Conservation (phyloP, 2,329 filamentous ascomycete genomes). For the Colletotrichum sp. region DNA sequence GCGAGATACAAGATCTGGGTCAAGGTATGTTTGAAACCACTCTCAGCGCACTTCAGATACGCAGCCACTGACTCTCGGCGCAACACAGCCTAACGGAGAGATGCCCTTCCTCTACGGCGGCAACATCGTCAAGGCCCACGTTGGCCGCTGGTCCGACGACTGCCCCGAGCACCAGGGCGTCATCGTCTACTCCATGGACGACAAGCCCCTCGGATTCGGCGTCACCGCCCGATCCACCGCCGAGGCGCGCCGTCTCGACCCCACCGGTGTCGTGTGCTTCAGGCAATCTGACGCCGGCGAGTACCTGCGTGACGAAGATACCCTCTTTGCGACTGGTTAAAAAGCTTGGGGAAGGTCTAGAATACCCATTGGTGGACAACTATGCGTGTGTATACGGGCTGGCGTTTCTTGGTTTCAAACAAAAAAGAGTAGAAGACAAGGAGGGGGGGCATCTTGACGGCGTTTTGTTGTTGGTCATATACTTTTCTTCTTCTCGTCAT, state of each 20-base stretch:
- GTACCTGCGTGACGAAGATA: constrained; percentile 85
- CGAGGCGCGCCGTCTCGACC: constrained; percentile 83
- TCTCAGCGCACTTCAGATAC: no score
- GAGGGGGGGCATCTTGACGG: constrained; percentile 17
- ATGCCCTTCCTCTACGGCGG: constrained; percentile 98
- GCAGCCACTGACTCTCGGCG: background rate
- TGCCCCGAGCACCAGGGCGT: constrained; percentile 93
- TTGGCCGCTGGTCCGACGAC: constrained; percentile 87
- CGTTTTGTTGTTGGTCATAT: constrained; percentile 17
- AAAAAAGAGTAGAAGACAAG: constrained; percentile 12
- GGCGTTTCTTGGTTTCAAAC: constrained; percentile 12
- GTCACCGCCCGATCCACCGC: constrained; percentile 87
- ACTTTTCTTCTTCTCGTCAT: background rate
- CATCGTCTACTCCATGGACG: constrained; percentile 89
- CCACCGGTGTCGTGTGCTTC: constrained; percentile 88
- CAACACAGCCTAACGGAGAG: constrained; percentile 76
- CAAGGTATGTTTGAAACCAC: constrained; percentile 46
- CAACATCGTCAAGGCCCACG: constrained; percentile 74
- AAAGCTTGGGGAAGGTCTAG: background rate
- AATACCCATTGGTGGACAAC: background rate
- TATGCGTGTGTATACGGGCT: background rate
- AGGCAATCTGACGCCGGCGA: constrained; percentile 94
- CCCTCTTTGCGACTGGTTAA: constrained; percentile 62
- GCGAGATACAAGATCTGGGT: constrained; percentile 98
- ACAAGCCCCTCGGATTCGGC: constrained; percentile 92